Conservation (phyloP, 352 stramenopile genomes). For the Phytophthora cactorum region DNA sequence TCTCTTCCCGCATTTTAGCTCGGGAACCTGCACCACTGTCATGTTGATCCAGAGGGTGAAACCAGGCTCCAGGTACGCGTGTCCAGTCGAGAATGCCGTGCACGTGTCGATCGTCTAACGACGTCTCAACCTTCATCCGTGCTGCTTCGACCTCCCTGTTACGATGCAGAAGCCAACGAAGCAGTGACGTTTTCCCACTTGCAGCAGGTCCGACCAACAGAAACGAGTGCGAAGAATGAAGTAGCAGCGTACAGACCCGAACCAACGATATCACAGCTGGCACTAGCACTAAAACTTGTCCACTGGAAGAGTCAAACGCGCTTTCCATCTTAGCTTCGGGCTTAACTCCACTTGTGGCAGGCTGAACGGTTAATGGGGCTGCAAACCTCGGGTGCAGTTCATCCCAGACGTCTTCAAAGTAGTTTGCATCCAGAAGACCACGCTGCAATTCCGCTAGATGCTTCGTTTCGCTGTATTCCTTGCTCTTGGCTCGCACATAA, state of each 20-base stretch:
- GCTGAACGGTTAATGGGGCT: background rate
- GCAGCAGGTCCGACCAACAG: constrained; percentile 51
- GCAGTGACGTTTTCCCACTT: constrained; percentile 56
- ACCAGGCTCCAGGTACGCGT: constrained; percentile 50
- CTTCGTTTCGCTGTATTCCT: constrained; percentile 43
- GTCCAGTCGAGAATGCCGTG: constrained; percentile 60
- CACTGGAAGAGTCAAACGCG: constrained; percentile 33
- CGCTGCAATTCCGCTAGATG: constrained; percentile 37
- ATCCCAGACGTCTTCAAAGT: constrained; percentile 52
- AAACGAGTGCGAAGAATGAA: constrained; percentile 53
- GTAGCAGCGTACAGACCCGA: constrained; percentile 43
- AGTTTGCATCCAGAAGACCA: constrained; percentile 44
- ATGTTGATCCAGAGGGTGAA: constrained; percentile 22
- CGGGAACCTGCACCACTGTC: constrained; percentile 9
- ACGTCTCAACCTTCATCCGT: constrained; percentile 55
- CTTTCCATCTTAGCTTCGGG: constrained; percentile 16
- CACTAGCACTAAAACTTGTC: constrained; percentile 47
- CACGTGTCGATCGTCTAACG: constrained; percentile 46
- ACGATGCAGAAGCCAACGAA: constrained; percentile 43
- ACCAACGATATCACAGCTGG: constrained; percentile 31
- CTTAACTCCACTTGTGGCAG: background rate
- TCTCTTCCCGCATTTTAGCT: constrained; percentile 44
- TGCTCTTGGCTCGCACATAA: constrained; percentile 45
- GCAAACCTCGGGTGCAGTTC: constrained; percentile 21
- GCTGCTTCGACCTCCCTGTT: constrained; percentile 46